Evolutionary conservation across 1,284 basidiomycete species (phyloP).

Genomic region (Cryptococcus sp.): DNA sequence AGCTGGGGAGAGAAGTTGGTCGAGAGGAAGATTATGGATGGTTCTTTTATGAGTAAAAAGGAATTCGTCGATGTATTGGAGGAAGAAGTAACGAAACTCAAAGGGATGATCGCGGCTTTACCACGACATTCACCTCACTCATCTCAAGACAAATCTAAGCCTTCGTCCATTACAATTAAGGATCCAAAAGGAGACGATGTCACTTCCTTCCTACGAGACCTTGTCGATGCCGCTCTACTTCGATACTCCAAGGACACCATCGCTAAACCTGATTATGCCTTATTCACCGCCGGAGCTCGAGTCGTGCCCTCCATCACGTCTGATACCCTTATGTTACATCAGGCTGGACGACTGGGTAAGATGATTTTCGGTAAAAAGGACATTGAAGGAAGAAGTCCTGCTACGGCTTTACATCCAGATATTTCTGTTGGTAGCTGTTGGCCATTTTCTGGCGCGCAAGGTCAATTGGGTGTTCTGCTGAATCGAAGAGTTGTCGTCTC

Average conservation of each 20-base stretch:
- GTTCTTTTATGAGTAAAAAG: conserved; percentile 19
- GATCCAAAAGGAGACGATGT: conserved; percentile 71
- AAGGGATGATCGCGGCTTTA: conserved; percentile 17
- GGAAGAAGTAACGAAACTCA: conserved; percentile 23
- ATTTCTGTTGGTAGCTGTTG: conserved; percentile 80
- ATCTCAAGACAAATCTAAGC: conserved; percentile 17
- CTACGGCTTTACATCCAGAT: conserved; percentile 72
- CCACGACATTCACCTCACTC: conserved; percentile 27
- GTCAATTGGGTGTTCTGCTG: conserved; percentile 76
- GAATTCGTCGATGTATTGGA: conserved; percentile 34
- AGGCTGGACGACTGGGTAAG: conserved; percentile 31
- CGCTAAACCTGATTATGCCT: conserved; percentile 75
- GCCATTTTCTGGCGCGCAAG: conserved; percentile 75
- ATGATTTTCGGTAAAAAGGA: conserved; percentile 35
- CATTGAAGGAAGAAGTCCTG: conserved; percentile 70
- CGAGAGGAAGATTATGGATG: conserved; percentile 35
- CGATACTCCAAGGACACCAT: conserved; percentile 71
- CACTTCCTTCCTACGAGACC: conserved; percentile 61
- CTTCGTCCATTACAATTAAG: conserved; percentile 60
- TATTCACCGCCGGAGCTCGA: conserved; percentile 73
- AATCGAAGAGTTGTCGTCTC: conserved; percentile 64
- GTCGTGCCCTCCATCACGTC: conserved; percentile 78
- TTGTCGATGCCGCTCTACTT: conserved; percentile 65
- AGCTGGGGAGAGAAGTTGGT: conserved; percentile 41
- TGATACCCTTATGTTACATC: conserved; percentile 64